These are phyloP conservation scores for Pleurotus sapidus DNA, from an alignment of 768 basidiomycete species.

Conservation along the genomic window DNA sequence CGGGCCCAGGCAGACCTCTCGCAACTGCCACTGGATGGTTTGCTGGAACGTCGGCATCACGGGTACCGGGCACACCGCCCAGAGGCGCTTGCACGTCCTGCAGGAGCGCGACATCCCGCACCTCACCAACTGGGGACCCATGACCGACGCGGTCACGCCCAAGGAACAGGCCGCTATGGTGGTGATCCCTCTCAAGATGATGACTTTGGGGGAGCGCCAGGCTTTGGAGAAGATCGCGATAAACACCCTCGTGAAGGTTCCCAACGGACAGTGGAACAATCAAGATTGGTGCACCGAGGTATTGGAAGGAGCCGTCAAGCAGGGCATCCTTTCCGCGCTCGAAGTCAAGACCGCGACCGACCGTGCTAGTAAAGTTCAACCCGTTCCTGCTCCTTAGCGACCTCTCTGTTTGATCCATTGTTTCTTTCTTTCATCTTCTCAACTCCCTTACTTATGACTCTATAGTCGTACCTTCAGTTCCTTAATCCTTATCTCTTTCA, in stretches of 20 bases:
- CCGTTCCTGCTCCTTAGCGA: no score
- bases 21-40: background rate
- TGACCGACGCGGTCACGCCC: background rate
- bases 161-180: no score
- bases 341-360: no score
- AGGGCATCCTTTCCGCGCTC: background rate
- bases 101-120: background rate
- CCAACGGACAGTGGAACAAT: background rate
- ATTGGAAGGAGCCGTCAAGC: background rate
- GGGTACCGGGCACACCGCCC: background rate
- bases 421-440: no score
- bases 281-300: background rate
- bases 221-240: background rate
- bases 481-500: no score
- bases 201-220: background rate
- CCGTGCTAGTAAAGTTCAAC: no score
- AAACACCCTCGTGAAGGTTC: background rate
- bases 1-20: background rate
- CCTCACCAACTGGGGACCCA: background rate
- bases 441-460: no score
- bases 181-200: background rate
- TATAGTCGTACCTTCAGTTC: no score
- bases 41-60: background rate
- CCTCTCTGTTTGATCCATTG: no score
- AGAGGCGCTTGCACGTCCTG: background rate